Percentiles rank a stretch among this genome's conserved stretches.
These are phyloP conservation scores for Drechslerella dactyloides DNA, from an alignment of 2,329 filamentous ascomycete species.

Conservation along the genomic window DNA sequence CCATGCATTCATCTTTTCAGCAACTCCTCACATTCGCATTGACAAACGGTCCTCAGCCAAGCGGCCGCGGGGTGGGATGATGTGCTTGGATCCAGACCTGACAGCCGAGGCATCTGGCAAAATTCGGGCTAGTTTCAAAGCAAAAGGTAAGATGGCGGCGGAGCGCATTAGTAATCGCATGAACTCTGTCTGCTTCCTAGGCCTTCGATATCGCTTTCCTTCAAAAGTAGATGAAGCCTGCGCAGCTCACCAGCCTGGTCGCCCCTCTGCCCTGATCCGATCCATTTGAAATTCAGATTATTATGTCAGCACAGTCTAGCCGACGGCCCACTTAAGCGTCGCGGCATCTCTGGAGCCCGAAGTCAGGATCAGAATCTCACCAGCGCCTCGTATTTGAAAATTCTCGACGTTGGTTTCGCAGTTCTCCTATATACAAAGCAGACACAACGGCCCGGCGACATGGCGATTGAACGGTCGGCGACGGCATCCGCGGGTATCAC, in stretches of 20 bases:
- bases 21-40: too few relatives aligned
- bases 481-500: constrained; percentile 24
- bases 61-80: too few relatives aligned
- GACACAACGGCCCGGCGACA: constrained; percentile 9
- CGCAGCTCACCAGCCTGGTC: too few relatives aligned
- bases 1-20: neutral
- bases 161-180: constrained; percentile 2
- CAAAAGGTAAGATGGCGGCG: neutral
- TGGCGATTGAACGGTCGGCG: constrained; percentile 46
- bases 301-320: constrained; percentile 46
- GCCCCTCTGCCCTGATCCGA: constrained; percentile 17
- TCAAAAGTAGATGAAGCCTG: too few relatives aligned
- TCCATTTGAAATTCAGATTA: constrained; percentile 9
- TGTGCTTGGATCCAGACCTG: neutral
- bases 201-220: too few relatives aligned
- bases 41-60: too few relatives aligned
- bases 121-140: too few relatives aligned
- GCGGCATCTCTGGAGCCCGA: neutral
- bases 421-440: constrained; percentile 11
- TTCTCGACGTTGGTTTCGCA: neutral
- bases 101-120: neutral
- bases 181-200: neutral
- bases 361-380: neutral
- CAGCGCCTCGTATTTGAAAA: neutral
- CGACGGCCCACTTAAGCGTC: constrained; percentile 14